A percentile compares a stretch with the other conserved stretches of the same genome.
Conservation (phyloP, 2,329 filamentous ascomycete species). For the Exophiala phaeomuriformis region DNA sequence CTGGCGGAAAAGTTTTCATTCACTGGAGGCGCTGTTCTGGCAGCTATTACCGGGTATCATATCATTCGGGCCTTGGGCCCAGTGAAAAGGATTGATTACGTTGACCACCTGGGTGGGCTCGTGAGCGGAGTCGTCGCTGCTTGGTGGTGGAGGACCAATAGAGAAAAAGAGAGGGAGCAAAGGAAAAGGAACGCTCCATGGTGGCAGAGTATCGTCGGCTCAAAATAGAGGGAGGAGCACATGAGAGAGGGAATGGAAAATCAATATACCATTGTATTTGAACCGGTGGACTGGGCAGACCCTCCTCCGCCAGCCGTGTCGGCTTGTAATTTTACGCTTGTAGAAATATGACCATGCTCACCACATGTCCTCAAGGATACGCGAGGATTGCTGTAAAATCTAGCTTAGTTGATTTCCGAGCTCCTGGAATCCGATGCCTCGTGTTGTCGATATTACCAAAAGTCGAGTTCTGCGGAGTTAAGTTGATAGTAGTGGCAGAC, state of each 20-base stretch:
- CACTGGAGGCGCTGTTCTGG: conserved; percentile 35
- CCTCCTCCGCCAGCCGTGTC: too few relatives aligned
- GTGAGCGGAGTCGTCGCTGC: conserved; percentile 32
- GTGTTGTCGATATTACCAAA: too few relatives aligned
- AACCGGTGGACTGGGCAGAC: not conserved
- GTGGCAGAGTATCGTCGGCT: not conserved
- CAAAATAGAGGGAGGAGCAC: conserved; percentile 2
- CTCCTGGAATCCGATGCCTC: too few relatives aligned
- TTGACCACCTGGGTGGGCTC: conserved; percentile 40
- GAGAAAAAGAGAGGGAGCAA: conserved; percentile 2
- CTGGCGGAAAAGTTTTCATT: conserved; percentile 38
- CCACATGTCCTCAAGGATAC: too few relatives aligned
- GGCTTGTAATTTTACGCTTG: too few relatives aligned
- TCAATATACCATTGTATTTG: not conserved
- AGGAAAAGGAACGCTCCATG: conserved; percentile 1
- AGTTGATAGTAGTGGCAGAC: too few relatives aligned
- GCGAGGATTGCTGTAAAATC: too few relatives aligned
- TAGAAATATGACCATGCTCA: too few relatives aligned
- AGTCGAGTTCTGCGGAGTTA: too few relatives aligned
- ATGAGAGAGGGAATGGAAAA: not conserved
- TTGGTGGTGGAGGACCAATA: conserved; percentile 17
- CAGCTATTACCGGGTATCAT: conserved; percentile 34
- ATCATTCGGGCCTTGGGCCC: conserved; percentile 30
- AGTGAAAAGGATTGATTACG: conserved; percentile 35
- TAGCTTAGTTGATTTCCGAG: too few relatives aligned